Conservation (phyloP, 2,329 filamentous ascomycete genomes). For the Incumbomyces delicatus region DNA sequence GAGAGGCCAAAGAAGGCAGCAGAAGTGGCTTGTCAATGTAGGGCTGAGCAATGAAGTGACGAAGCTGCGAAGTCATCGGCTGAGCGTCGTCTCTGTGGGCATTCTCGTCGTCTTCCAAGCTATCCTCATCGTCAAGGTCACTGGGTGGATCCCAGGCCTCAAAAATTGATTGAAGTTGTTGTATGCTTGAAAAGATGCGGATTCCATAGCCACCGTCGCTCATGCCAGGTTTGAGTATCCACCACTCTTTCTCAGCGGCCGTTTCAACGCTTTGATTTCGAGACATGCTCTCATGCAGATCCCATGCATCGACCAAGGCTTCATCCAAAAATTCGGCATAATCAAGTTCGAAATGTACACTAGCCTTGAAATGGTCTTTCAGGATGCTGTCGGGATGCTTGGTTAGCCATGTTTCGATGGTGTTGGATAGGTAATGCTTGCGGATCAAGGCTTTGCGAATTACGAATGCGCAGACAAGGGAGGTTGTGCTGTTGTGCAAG, state of each 20-base stretch:
- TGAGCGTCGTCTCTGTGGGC: conserved; percentile 25
- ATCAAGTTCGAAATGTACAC: conserved; percentile 85
- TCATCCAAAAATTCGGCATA: conserved; percentile 96
- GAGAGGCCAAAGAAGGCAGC: conserved; percentile 49
- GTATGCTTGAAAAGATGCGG: conserved; percentile 73
- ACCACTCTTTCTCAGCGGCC: conserved; percentile 61
- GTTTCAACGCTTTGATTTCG: conserved; percentile 47
- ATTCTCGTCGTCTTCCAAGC: conserved; percentile 31
- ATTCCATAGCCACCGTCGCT: conserved; percentile 93
- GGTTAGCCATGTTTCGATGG: conserved; percentile 71
- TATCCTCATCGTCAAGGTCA: conserved; percentile 57
- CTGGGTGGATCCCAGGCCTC: conserved; percentile 74
- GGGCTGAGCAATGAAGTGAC: conserved; percentile 90
- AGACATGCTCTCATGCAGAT: conserved; percentile 68
- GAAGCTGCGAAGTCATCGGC: conserved; percentile 72
- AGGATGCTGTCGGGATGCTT: conserved; percentile 70
- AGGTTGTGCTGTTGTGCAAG: conserved; percentile 49
- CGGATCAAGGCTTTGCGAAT: conserved; percentile 93
- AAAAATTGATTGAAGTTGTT: conserved; percentile 76
- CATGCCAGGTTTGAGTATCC: conserved; percentile 98
- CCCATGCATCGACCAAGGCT: conserved; percentile 79
- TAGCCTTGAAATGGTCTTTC: conserved; percentile 60
- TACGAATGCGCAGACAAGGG: conserved; percentile 78
- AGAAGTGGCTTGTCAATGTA: conserved; percentile 87
- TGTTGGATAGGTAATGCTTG: conserved; percentile 85